Percentiles rank a stretch among this genome's conserved stretches.
These are phyloP conservation scores for Areca catechu DNA, from an alignment of 176 grass and related monocot genomes.

Conservation along the genomic window DNA sequence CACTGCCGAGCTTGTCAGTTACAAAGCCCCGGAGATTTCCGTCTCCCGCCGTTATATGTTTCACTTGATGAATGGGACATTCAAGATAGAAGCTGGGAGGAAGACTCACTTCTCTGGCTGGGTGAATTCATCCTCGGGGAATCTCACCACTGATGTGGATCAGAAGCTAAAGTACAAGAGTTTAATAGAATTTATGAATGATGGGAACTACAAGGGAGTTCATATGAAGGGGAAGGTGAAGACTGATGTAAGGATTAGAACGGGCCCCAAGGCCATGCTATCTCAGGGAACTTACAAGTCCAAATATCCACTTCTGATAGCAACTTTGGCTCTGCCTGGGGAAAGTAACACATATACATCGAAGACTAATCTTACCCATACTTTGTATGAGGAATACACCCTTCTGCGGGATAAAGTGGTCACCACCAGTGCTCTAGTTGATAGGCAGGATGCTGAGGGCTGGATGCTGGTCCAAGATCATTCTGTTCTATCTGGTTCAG, in stretches of 20 bases:
- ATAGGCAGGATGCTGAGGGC: constrained; percentile 54
- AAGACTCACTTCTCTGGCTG: constrained; percentile 45
- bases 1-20: constrained; percentile 26
- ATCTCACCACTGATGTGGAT: constrained; percentile 73
- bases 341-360: constrained; percentile 40
- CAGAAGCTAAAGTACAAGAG: constrained; percentile 42
- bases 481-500: constrained; percentile 57
- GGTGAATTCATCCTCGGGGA: constrained; percentile 72
- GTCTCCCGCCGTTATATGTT: constrained; percentile 39
- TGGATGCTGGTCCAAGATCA: constrained; percentile 73
- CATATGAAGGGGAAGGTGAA: constrained; percentile 42
- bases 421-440: constrained; percentile 15
- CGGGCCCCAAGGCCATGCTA: constrained; percentile 21
- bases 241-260: constrained; percentile 21
- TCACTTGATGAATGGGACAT: constrained; percentile 34
- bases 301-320: constrained; percentile 50
- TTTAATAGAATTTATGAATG: constrained; percentile 37
- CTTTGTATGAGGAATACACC: constrained; percentile 26
- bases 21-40: constrained; percentile 33
- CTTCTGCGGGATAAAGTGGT: constrained; percentile 4
- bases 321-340: constrained; percentile 24
- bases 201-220: constrained; percentile 51
- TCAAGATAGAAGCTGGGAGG: constrained; percentile 43
- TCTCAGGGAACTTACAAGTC: constrained; percentile 26
- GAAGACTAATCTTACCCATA: constrained; percentile 48